Evolutionary conservation across 768 basidiomycete species (phyloP), one percentile per base, ranked within the genome.

Genomic region (Kwoniella botswanensis): DNA sequence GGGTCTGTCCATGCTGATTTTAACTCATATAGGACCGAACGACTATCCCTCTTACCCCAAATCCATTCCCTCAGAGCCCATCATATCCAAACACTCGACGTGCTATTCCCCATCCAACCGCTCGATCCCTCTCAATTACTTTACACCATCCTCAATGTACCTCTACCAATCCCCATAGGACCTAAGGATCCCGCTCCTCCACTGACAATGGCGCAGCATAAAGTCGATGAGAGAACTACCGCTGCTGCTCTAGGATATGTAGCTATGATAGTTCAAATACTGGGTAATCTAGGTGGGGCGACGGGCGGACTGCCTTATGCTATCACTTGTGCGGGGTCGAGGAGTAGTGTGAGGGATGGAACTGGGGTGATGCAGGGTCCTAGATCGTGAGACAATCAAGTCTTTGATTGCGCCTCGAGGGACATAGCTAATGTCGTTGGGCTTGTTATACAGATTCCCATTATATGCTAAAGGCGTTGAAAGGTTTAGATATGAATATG

Each of bases 331-430:
- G 87, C 93, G 60, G 95, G 94, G 2, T 98, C 94, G 75, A 87
- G 93, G 72, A 97, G 94, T 84, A 82, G 94, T 71, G 93, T 98
- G 71, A 89, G 89, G 79, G 97, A 99, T 85, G 90, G 90, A 13
- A 95, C 98, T 61, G 94, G 93, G 59, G 90, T 91, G 15, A 97
- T 98, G 92, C 90, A 94, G 68, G 97, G 97, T 2, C 94, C 94
- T 10, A 86, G 96, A 82, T 92, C 94, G 93, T 96, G 78, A 84
- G 92, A 86, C 17, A 54, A 53, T 29, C 29, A 90, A 17, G n/a
- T 12, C 24, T 60, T 26, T 26, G 26, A 26, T 26, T 26, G 26
- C 26, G 26, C 26, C 26, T 26, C 26, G 26, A 26, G 26, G 26
- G 26, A 26, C 26, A 26, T 26, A 26, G 26, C 18, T 13, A 26